phyloP scores from a whole-genome alignment of 2,329 filamentous ascomycete genomes.

The Eutypella sp. region DNA sequence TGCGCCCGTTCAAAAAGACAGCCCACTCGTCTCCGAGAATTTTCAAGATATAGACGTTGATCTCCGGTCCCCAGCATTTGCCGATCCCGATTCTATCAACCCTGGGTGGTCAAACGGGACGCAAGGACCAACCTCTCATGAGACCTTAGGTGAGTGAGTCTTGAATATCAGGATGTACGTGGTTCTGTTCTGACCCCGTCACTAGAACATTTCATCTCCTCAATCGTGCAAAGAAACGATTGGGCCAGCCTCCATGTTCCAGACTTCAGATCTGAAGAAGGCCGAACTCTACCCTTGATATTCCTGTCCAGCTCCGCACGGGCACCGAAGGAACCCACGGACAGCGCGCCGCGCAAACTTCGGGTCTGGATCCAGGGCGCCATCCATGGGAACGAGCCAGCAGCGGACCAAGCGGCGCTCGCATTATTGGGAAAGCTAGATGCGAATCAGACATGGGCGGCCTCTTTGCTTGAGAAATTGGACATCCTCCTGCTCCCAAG shows the following conservation, averaged over 20 bases:
- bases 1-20: slow-evolving; percentile 19
- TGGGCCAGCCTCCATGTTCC: slow-evolving; percentile 24
- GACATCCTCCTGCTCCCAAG: slow-evolving; percentile 20
- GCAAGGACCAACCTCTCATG: slow-evolving; percentile 25
- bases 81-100: slow-evolving; percentile 15
- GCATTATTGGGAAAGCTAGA: slow-evolving; percentile 22
- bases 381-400: slow-evolving; percentile 23
- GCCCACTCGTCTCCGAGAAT: slow-evolving; percentile 22
- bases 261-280: slow-evolving; percentile 26
- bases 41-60: slow-evolving; percentile 25
- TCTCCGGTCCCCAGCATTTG: slow-evolving; percentile 24
- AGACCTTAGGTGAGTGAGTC: slow-evolving; percentile 21
- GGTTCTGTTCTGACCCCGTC: no score
- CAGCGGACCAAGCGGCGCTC: slow-evolving; percentile 21
- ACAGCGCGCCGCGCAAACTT: slow-evolving; percentile 13
- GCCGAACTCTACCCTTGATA: slow-evolving; percentile 20
- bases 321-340: background rate
- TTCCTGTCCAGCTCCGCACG: slow-evolving; percentile 11
- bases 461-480: slow-evolving; percentile 16
- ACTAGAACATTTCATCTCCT: slow-evolving; percentile 24
- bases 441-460: slow-evolving; percentile 16
- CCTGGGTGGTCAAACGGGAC: slow-evolving; percentile 23
- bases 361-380: slow-evolving; percentile 24
- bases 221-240: slow-evolving; percentile 21
- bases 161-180: no score